Base-by-base conservation (phyloP, 1,284 basidiomycete species). In the Pyrrhoderma lamaoense region DNA sequence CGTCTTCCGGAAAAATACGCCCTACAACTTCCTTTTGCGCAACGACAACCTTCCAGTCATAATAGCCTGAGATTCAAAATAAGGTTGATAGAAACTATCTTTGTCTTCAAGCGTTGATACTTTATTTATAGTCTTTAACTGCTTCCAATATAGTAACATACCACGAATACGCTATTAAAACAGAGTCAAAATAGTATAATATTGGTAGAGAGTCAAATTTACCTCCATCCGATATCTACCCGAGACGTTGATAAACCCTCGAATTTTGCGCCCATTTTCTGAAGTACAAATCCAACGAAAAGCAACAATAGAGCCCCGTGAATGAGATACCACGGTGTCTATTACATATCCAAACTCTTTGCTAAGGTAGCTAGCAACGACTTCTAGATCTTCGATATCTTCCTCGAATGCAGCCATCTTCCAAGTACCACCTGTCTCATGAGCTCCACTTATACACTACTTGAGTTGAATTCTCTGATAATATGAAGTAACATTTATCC, bases 181-280 rank as follows among this genome's bases (percentile, higher is more conserved):
- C 5, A 40, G 21, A 40, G n/a, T 7, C 14, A n/a, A 16, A 40
- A 18, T 5, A 5, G 21, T n/a, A n/a, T n/a, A n/a, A n/a, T n/a
- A n/a, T n/a, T n/a, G n/a, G n/a, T n/a, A 40, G 16, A 40, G 16
- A 16, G 38, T 40, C 8, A 40, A 31, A 70, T 78, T 63, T 61
- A 86, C 85, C 62, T 72, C 61, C 85, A 89, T 87, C 54, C 84
- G 72, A 60, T 86, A 88, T 48, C 86, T 73, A 9, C 79, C 84
- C 14, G 82, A 77, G n/a, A 74, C 77, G 57, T 88, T 88, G 36
- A 88, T 79, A 50, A 79, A 80, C 2, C 73, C 76, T 4, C 73
- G 67, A 23, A 84, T 75, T 23, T 61, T 64, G 52, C 67, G 70
- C 25, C 76, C 83, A 54, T 79, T 76, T 47, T 75, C 70, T 1